Percentiles rank a stretch among this genome's conserved stretches.
Evolutionary conservation across 148 eudicot species (phyloP).

Genomic region (Rhododendron henanense): DNA sequence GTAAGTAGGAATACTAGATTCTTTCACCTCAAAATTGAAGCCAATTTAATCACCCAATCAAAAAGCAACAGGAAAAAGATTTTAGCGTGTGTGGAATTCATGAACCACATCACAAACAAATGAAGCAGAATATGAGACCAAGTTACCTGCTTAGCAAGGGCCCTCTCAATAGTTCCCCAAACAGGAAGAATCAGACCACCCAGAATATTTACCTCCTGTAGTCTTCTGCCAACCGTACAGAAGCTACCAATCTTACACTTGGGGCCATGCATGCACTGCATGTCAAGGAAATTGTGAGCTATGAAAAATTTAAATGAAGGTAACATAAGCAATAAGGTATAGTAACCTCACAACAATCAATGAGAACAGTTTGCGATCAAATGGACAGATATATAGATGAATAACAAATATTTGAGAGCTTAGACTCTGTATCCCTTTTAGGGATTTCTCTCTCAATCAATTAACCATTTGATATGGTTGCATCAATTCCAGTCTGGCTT

Average conservation of each 20-base stretch:
- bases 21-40: neutral
- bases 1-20: neutral
- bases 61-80: neutral
- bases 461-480: neutral
- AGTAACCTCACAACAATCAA: neutral
- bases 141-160: conserved; percentile 81
- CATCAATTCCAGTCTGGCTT: neutral
- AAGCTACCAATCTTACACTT: conserved; percentile 80
- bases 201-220: conserved; percentile 90
- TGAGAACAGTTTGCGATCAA: no score
- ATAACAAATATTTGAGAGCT: neutral
- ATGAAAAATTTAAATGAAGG: neutral
- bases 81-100: neutral
- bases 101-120: neutral
- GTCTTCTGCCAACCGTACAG: conserved; percentile 89
- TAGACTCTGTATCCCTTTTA: neutral
- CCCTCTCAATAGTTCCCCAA: conserved; percentile 88
- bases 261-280: conserved; percentile 99
- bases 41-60: neutral
- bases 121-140: neutral
- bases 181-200: conserved; percentile 95
- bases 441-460: neutral
- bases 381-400: no score
- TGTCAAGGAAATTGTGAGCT: conserved; percentile 9
- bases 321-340: neutral